phyloP scores from a whole-genome alignment of 208 protist species.

The Wallacemonas collosoma region DNA sequence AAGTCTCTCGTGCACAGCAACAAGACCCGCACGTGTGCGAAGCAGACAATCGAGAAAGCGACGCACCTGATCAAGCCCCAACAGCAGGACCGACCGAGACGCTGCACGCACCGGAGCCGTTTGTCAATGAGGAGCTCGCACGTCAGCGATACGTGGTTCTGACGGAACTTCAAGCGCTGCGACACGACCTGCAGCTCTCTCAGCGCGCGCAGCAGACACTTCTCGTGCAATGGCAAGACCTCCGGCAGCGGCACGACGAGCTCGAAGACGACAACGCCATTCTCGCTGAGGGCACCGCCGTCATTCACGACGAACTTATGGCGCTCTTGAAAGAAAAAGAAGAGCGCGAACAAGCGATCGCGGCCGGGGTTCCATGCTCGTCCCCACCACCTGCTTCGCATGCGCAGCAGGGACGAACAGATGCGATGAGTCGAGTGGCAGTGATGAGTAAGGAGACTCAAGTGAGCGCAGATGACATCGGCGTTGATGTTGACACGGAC shows the following conservation, averaged over 20 bases:
- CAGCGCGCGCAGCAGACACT: constrained; percentile 32
- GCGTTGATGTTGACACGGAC: background rate
- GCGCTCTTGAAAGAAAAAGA: constrained; percentile 31
- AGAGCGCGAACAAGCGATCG: background rate
- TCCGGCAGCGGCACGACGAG: constrained; percentile 25
- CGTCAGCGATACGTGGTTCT: background rate
- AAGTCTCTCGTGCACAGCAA: background rate
- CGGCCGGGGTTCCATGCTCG: no score
- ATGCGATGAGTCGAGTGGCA: background rate
- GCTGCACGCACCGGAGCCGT: background rate
- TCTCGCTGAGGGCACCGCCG: constrained; percentile 33
- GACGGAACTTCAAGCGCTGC: constrained; percentile 21
- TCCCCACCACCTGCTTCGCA: background rate
- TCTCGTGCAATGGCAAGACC: constrained; percentile 16
- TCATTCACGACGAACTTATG: constrained; percentile 14
- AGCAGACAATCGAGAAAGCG: background rate
- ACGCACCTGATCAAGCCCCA: background rate
- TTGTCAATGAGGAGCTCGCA: constrained; percentile 19
- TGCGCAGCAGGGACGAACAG: constrained; percentile 1
- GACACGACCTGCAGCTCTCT: constrained; percentile 30
- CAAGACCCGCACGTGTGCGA: constrained; percentile 1
- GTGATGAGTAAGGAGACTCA: background rate
- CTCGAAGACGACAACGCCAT: constrained; percentile 37
- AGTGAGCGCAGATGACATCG: background rate
- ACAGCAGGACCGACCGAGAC: background rate